Evolutionary conservation across 2,329 filamentous ascomycete genomes (phyloP).

Genomic region (Exophiala calicioides): DNA sequence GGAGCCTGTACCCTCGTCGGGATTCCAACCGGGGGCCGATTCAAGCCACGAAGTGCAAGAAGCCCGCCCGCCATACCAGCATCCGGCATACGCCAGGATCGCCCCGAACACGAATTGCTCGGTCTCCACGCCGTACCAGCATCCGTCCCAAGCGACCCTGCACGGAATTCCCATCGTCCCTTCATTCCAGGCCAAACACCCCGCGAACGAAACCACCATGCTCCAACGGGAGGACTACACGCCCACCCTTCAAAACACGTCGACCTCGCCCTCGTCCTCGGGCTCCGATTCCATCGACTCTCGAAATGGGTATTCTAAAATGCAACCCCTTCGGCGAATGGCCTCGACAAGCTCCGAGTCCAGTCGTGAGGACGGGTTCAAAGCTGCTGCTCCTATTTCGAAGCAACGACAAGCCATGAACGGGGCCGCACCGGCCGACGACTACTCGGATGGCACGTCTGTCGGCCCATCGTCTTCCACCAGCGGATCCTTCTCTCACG

Average conservation of each 20-base stretch:
- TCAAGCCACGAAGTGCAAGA: no score
- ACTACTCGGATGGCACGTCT: neutral
- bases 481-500: neutral
- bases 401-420: neutral
- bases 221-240: neutral
- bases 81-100: neutral
- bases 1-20: neutral
- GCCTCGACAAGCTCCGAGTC: conserved; percentile 14
- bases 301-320: neutral
- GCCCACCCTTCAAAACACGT: conserved; percentile 5
- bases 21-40: no score
- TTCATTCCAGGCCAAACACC: conserved; percentile 1
- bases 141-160: no score
- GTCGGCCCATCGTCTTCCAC: neutral
- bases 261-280: conserved; percentile 16
- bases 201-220: neutral
- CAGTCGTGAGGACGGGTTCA: conserved; percentile 9
- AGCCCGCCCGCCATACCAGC: no score
- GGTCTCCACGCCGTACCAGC: no score
- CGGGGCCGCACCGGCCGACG: neutral
- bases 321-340: neutral
- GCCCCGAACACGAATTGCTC: neutral
- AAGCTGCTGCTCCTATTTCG: neutral
- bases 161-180: no score
- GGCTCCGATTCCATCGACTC: conserved; percentile 10